Evolutionary conservation across 108 stramenopile species (phyloP).

Genomic region (Cyclotella cryptica): DNA sequence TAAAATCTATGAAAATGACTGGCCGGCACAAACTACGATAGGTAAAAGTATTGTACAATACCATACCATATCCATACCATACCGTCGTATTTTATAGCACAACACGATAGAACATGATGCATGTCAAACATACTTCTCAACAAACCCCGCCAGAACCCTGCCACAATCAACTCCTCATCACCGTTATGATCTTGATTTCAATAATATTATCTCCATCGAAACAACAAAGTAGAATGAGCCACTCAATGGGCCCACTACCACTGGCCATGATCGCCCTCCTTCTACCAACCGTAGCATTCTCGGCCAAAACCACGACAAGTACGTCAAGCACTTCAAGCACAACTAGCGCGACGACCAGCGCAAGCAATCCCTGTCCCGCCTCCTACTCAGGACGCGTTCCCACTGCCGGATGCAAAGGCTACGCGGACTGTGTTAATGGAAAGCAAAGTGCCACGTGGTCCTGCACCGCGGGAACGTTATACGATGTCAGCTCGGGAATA

Average conservation of each 20-base stretch:
- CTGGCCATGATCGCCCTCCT: conserved; percentile 1
- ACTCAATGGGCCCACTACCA: not conserved
- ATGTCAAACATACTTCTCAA: not conserved
- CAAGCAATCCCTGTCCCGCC: conserved; percentile 16
- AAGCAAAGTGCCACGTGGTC: not conserved
- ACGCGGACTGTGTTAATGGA: conserved; percentile 35
- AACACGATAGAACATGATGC: not conserved
- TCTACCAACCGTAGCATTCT: not conserved
- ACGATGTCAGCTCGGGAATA: conserved; percentile 14
- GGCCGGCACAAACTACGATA: no score
- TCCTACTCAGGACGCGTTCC: conserved; percentile 15
- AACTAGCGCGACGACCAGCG: no score
- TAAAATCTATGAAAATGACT: no score
- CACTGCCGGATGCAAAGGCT: conserved; percentile 22
- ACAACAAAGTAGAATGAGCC: not conserved
- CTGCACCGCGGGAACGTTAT: conserved; percentile 27
- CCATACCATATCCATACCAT: no score
- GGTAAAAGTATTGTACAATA: no score
- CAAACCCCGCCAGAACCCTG: not conserved
- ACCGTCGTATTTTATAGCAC: no score
- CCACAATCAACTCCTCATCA: not conserved
- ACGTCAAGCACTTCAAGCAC: not conserved
- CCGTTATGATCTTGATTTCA: no score
- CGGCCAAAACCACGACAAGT: not conserved
- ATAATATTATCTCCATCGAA: no score